These are phyloP conservation scores for Coemansia sp. DNA, from an alignment of 192 early-diverging fungal genomes.

Conservation along the genomic window DNA sequence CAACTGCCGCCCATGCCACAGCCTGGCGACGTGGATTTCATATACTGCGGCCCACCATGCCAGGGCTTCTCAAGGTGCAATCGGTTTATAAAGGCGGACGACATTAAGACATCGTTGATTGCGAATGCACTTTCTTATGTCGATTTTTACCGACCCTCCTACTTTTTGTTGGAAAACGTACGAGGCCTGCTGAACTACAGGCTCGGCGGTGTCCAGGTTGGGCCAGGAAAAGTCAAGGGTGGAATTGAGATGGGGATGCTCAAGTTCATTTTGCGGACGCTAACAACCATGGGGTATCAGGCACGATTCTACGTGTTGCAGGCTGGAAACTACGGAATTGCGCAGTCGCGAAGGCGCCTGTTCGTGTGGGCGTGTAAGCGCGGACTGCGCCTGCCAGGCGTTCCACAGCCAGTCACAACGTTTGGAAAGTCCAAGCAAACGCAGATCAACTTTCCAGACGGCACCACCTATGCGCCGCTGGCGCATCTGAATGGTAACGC, in stretches of 20 bases:
- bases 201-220: constrained; percentile 62
- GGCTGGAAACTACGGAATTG: constrained; percentile 63
- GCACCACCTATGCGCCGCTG: constrained; percentile 45
- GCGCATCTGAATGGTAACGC: constrained; percentile 54
- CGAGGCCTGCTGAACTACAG: constrained; percentile 58
- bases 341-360: constrained; percentile 65
- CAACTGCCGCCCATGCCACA: constrained; percentile 58
- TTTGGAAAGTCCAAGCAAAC: constrained; percentile 50
- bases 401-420: constrained; percentile 60
- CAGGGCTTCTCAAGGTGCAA: constrained; percentile 70
- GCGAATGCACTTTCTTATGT: constrained; percentile 67
- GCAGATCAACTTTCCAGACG: constrained; percentile 50
- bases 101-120: constrained; percentile 67
- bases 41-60: constrained; percentile 75
- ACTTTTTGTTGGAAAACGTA: constrained; percentile 74
- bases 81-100: constrained; percentile 61
- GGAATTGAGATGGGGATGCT: constrained; percentile 65
- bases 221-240: constrained; percentile 51
- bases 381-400: constrained; percentile 57
- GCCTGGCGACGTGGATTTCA: constrained; percentile 66
- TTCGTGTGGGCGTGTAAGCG: constrained; percentile 67
- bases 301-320: constrained; percentile 64
- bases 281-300: constrained; percentile 70
- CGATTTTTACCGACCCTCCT: constrained; percentile 67
- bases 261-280: constrained; percentile 65